Evolutionary conservation across 2,329 filamentous ascomycete genomes (phyloP).

Genomic region (Ophiostoma tasmaniense): DNA sequence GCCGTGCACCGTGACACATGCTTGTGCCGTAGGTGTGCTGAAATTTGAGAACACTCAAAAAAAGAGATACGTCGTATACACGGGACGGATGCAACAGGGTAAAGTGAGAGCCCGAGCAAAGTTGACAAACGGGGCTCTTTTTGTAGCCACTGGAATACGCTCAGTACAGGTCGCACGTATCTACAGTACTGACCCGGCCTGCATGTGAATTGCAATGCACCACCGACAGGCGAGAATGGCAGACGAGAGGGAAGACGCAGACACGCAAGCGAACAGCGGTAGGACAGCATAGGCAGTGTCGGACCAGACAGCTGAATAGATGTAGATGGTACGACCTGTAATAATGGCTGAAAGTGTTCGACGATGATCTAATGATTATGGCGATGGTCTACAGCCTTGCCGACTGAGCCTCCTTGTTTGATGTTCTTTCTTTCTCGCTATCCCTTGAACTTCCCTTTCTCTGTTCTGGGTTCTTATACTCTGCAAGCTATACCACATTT

Average conservation of each 20-base stretch:
- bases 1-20: conserved; percentile 2
- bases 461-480: not conserved
- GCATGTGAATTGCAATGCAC: not conserved
- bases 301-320: not conserved
- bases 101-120: not conserved
- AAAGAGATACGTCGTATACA: not conserved
- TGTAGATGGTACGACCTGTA: no score
- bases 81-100: not conserved
- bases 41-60: not conserved
- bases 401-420: no score
- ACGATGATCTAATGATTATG: not conserved
- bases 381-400: not conserved
- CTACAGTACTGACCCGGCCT: not conserved
- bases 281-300: not conserved
- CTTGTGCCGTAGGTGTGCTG: not conserved
- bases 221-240: not conserved
- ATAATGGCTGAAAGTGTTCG: not conserved
- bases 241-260: not conserved
- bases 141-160: not conserved
- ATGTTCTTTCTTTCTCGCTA: not conserved
- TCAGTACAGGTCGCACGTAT: not conserved
- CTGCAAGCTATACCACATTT: no score
- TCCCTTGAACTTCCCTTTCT: not conserved
- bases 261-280: not conserved
- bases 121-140: not conserved